Base-by-base conservation (phyloP, 2,329 filamentous ascomycete species). In the Cytospora chrysosperma region DNA sequence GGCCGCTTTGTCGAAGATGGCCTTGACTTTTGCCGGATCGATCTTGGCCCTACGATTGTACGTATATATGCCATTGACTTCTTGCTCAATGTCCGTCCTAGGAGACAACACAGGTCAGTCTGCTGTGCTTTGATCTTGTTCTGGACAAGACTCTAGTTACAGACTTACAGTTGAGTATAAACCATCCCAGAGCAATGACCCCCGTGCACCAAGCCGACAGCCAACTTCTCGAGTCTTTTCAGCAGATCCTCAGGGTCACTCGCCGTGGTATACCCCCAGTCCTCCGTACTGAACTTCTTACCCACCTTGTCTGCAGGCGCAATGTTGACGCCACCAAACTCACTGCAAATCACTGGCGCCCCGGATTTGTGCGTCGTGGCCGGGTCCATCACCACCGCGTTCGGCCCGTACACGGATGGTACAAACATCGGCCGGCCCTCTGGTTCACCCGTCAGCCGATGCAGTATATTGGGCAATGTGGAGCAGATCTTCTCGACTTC, bases 241-340 rank as follows among this genome's bases (percentile, higher is more conserved):
- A 90, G 75, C 61, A 90, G 70, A 68, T 90, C 88, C 19, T 82
- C 76, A 0, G 85, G 74, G 69, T 89, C 83, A 0, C 73, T 80
- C 0, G 87, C 88, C 0, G 87, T 90, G 1, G 86, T 90, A 69
- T 90, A 90, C 0, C 87, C 88, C 88, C 88, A 90, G 62, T 87
- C 83, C 6, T 81, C 76, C 12, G 79, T 80, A 0, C 79, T 62
- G n/a, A 66, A 66, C 40, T 53, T 66, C 57, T 64, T 64, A 1
- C 72, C 70, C 3, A 62, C 69, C 27, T 74, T 74, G 50, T 79
- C 77, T 0, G 78, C 73, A 0, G 81, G 78, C 0, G 84, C 82
- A 68, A 90, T 88, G 69, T 89, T 90, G 50, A 90, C 84, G 4
- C 88, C 88, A 3, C 87, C 87, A 66, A 89, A 89, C 69, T 90